Conservation (phyloP, 2,329 filamentous ascomycete species). For the Metarhizium sp. region DNA sequence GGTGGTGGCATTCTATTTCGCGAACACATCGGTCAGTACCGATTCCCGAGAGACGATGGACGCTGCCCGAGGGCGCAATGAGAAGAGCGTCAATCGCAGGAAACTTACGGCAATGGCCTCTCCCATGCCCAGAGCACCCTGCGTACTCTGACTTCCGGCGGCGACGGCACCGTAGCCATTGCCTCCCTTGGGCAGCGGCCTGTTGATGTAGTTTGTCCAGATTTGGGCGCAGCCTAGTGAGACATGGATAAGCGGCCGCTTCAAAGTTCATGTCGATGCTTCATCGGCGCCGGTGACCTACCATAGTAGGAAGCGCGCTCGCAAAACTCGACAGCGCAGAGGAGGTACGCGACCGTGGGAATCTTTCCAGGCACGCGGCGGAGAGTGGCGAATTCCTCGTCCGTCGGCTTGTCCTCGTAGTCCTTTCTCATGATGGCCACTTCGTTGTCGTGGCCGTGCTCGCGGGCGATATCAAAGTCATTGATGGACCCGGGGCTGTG, state of each 20-base stretch:
- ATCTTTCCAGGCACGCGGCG: slow-evolving; percentile 42
- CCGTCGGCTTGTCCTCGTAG: slow-evolving; percentile 36
- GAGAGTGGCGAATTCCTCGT: slow-evolving; percentile 42
- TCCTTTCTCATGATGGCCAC: slow-evolving; percentile 10
- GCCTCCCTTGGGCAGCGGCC: slow-evolving; percentile 42
- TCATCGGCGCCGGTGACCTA: slow-evolving; percentile 13
- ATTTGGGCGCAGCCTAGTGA: slow-evolving; percentile 11
- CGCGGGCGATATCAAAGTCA: not conserved
- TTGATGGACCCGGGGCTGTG: not conserved
- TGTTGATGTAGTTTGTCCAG: slow-evolving; percentile 50
- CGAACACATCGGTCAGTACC: slow-evolving; percentile 31
- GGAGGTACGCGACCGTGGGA: slow-evolving; percentile 42
- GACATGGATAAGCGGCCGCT: no score
- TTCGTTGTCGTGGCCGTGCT: not conserved
- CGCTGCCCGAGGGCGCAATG: slow-evolving; percentile 1
- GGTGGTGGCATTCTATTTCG: slow-evolving; percentile 14
- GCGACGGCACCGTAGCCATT: slow-evolving; percentile 36
- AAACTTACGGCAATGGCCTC: slow-evolving; percentile 11
- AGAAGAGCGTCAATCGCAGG: no score
- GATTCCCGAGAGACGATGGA: slow-evolving; percentile 10
- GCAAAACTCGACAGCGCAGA: slow-evolving; percentile 51
- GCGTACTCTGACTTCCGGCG: slow-evolving; percentile 32
- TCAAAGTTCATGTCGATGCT: not conserved
- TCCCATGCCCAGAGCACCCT: slow-evolving; percentile 50
- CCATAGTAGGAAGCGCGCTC: slow-evolving; percentile 55